Conservation (phyloP, 495 filamentous ascomycete species). For the Xylaria longipes region DNA sequence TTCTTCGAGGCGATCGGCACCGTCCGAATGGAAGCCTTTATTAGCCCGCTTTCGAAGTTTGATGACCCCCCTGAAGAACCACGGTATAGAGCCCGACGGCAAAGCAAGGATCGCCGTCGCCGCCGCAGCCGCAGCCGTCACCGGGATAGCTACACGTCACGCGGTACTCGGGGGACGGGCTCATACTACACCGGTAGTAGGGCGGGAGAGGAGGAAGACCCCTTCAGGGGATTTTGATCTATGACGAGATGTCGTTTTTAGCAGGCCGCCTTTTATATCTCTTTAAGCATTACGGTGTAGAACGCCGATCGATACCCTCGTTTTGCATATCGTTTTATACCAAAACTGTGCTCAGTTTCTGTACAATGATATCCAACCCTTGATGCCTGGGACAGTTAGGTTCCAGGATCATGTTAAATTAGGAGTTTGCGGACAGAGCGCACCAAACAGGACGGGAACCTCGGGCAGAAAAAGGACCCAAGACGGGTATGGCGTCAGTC, state of each 20-base stretch:
- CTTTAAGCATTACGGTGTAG: constrained; percentile 12
- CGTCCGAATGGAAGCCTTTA: constrained; percentile 96
- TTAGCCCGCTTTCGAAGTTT: constrained; percentile 61
- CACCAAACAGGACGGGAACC: neutral
- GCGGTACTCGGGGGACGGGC: constrained; percentile 50
- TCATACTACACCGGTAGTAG: constrained; percentile 43
- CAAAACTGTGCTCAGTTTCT: neutral
- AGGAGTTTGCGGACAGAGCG: constrained; percentile 17
- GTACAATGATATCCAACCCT: neutral
- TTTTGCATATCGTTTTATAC: constrained; percentile 12
- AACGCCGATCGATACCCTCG: constrained; percentile 18
- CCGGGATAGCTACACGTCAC: constrained; percentile 55
- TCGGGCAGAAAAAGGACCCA: neutral
- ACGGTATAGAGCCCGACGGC: constrained; percentile 45
- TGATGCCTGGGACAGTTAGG: neutral
- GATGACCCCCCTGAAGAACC: constrained; percentile 57
- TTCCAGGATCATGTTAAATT: neutral
- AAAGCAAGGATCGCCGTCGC: constrained; percentile 58
- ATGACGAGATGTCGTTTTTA: neutral
- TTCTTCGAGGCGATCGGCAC: constrained; percentile 85
- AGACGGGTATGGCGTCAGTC: neutral
- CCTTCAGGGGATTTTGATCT: constrained; percentile 54
- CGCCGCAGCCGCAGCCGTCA: constrained; percentile 58
- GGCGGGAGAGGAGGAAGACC: constrained; percentile 50
- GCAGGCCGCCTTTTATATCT: neutral